Evolutionary conservation across 768 basidiomycete species (phyloP), one percentile per base, ranked within the genome.

Genomic region (Cystofilobasidium capitatum): DNA sequence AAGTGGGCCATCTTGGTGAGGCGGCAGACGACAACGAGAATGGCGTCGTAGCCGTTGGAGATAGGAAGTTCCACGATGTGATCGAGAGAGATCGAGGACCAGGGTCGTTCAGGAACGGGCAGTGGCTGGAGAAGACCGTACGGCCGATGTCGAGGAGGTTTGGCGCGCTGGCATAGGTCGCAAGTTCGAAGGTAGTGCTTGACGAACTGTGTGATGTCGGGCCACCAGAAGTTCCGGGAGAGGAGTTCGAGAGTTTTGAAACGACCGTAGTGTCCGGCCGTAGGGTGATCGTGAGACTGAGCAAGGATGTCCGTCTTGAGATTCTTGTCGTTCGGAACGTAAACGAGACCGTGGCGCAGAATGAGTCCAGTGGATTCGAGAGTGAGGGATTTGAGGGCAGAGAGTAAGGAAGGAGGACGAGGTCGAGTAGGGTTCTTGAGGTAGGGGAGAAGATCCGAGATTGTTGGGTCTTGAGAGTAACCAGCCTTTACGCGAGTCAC

Each of bases 1-100:
- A 83, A 82, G 63, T 80, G 77, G 1, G 76, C 78, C 65, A 74
- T 73, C 57, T 79, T 79, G n/a, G 79, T 79, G 42, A 82, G 68
- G 3, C 77, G 71, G 70, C 81, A 77, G 29, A 78, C 76, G 31
- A 83, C 68, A 10, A 79, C 77, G 49, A 80, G 71, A 61, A 82
- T 79, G 0, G 75, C 64, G 69, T 80, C 71, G 65, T 74, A 80
- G 6, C 76, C 76, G 57, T 78, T 72, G 1, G 74, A 74, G 2
- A 4, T 20, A 0, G 75, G 77, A 13, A 78, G 61, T 20, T 62
- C 44, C 42, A 62, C 44, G 44, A 62, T 47, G 40, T 40, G 39
- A 29, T 62, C 61, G 39, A 62, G 40, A 8, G 61, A 62, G 44
- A 62, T 62, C 26, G 40, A 40, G 13, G 39, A 40, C 61, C 61